These are phyloP conservation scores for Blastosporella zonata DNA, from an alignment of 1,284 basidiomycete genomes.

Conservation along the genomic window DNA sequence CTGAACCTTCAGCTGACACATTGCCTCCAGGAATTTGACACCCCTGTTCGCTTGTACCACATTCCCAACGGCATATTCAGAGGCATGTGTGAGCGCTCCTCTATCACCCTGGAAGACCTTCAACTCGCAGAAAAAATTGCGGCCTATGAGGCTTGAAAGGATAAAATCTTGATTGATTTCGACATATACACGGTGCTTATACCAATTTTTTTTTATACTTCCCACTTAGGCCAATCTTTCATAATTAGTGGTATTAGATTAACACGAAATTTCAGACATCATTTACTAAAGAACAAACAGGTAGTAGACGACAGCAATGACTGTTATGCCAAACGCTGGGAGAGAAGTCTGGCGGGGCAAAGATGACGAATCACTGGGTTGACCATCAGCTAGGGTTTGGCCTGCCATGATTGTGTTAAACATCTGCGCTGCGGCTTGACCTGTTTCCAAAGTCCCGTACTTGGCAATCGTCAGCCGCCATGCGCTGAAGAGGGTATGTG, in stretches of 20 bases:
- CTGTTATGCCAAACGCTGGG: neutral
- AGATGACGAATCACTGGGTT: neutral
- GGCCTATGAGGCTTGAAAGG: neutral
- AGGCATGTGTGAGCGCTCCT: conserved; percentile 18
- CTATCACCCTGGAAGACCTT: conserved; percentile 15
- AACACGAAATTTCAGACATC: neutral
- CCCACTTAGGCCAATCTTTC: no score
- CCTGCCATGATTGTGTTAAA: conserved; percentile 37
- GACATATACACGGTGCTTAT: neutral
- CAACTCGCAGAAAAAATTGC: conserved; percentile 37
- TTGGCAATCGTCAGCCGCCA: conserved; percentile 1
- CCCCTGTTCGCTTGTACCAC: conserved; percentile 64
- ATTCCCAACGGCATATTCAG: conserved; percentile 25
- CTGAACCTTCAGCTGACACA: neutral
- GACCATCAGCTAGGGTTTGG: conserved; percentile 19
- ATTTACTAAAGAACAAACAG: neutral
- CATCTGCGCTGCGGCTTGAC: conserved; percentile 36
- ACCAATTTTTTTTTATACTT: neutral
- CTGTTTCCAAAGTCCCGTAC: conserved; percentile 25
- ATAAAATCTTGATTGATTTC: no score
- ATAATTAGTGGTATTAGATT: no score
- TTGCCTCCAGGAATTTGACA: conserved; percentile 52
- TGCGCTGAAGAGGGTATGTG: neutral
- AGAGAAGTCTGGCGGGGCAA: neutral
- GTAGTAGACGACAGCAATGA: neutral